A percentile compares a stretch with the other conserved stretches of the same genome.
Evolutionary conservation across 2,329 filamentous ascomycete species (phyloP).

Genomic region (Monilinia fructicola): DNA sequence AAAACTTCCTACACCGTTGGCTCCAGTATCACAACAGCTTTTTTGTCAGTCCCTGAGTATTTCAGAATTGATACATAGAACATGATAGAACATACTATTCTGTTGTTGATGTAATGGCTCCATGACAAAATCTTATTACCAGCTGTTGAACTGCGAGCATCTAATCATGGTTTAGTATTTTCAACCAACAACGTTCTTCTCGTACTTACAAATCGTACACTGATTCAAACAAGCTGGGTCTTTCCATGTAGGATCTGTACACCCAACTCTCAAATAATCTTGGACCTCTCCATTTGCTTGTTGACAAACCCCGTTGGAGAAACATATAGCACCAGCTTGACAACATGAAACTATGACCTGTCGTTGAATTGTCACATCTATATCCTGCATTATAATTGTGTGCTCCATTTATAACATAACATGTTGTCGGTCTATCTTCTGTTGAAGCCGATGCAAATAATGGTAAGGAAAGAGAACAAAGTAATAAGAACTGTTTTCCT

Average conservation of each 20-base stretch:
- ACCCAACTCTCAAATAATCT: constrained; percentile 35
- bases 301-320: constrained; percentile 33
- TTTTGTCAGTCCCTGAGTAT: not conserved
- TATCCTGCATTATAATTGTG: constrained; percentile 23
- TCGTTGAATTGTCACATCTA: constrained; percentile 33
- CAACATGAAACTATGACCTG: constrained; percentile 32
- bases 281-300: constrained; percentile 27
- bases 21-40: constrained; percentile 21
- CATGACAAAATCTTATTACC: constrained; percentile 32
- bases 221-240: constrained; percentile 31
- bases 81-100: constrained; percentile 26
- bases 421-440: constrained; percentile 25
- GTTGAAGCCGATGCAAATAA: constrained; percentile 5
- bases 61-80: too few species aligned
- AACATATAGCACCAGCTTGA: constrained; percentile 29
- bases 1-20: constrained; percentile 14
- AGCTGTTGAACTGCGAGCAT: constrained; percentile 28
- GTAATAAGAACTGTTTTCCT: constrained; percentile 1
- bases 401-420: constrained; percentile 31
- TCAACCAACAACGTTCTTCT: not conserved
- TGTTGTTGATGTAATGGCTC: constrained; percentile 30
- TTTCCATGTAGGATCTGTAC: constrained; percentile 34
- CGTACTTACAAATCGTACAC: constrained; percentile 29
- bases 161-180: constrained; percentile 15
- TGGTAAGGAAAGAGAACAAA: constrained; percentile 8